Evolutionary conservation across 2,329 filamentous ascomycete genomes (phyloP).

Genomic region (Aspergillus tubingensis): DNA sequence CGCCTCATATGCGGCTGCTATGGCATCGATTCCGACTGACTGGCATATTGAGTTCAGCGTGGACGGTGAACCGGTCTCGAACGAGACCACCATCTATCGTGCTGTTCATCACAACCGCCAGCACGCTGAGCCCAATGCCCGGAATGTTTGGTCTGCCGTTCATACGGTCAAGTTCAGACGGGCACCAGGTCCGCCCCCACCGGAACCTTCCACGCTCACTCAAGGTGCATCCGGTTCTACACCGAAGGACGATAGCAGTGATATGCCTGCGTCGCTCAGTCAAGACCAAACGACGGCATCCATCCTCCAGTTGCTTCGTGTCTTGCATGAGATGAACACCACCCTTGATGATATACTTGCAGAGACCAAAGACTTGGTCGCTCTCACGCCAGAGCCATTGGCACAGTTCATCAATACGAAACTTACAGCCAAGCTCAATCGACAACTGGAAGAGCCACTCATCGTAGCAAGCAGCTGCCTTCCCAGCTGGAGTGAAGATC

Average conservation of each 20-base stretch:
- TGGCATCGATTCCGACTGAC: conserved; percentile 79
- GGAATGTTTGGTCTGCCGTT: conserved; percentile 85
- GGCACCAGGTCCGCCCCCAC: conserved; percentile 77
- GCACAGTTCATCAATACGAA: conserved; percentile 99
- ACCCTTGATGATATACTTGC: conserved; percentile 89
- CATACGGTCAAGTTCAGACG: conserved; percentile 92
- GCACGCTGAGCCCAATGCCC: conserved; percentile 61
- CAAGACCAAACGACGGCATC: conserved; percentile 82
- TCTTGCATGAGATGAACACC: conserved; percentile 87
- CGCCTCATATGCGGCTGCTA: conserved; percentile 77
- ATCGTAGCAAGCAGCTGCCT: conserved; percentile 97
- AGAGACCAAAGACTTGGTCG: conserved; percentile 70
- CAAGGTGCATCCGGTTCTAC: conserved; percentile 51
- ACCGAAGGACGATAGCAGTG: conserved; percentile 57
- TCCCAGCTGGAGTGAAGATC: conserved; percentile 92
- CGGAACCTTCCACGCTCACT: conserved; percentile 67
- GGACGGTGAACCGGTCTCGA: conserved; percentile 77
- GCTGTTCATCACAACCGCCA: conserved; percentile 76
- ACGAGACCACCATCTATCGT: conserved; percentile 93
- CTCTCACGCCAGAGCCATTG: conserved; percentile 76
- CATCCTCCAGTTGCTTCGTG: conserved; percentile 84
- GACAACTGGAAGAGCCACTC: conserved; percentile 92
- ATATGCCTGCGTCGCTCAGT: conserved; percentile 75
- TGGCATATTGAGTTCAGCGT: conserved; percentile 98
- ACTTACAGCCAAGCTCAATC: conserved; percentile 93